Conservation (phyloP, 1,139 yeast genomes). For the Geotrichum candidum region DNA sequence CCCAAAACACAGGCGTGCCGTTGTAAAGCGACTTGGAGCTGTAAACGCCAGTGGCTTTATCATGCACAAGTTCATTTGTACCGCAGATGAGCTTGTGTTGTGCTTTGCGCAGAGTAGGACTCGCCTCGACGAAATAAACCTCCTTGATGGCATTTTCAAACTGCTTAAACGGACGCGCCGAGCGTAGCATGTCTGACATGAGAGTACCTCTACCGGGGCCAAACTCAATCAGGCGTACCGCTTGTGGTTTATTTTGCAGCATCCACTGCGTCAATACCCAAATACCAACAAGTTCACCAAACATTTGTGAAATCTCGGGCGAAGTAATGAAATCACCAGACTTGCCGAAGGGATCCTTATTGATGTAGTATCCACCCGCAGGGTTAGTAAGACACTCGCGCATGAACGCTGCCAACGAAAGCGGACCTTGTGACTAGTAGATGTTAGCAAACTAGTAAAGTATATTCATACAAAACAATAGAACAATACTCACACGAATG, state of each 20-base stretch:
- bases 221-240: slow-evolving; percentile 63
- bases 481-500: slow-evolving; percentile 9
- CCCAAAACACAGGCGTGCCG: slow-evolving; percentile 59
- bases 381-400: slow-evolving; percentile 80
- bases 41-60: slow-evolving; percentile 35
- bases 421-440: slow-evolving; percentile 60
- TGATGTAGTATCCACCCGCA: slow-evolving; percentile 70
- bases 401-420: slow-evolving; percentile 70
- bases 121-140: slow-evolving; percentile 65
- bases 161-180: slow-evolving; percentile 29
- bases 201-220: slow-evolving; percentile 87
- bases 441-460: no score
- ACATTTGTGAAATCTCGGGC: slow-evolving; percentile 82
- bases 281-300: slow-evolving; percentile 79
- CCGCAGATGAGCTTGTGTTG: slow-evolving; percentile 53
- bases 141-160: slow-evolving; percentile 32
- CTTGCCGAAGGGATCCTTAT: slow-evolving; percentile 64
- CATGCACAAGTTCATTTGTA: slow-evolving; percentile 24
- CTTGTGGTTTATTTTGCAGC: slow-evolving; percentile 47
- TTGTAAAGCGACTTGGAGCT: slow-evolving; percentile 38
- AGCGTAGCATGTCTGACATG: slow-evolving; percentile 55
- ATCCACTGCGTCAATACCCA: slow-evolving; percentile 59
- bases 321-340: slow-evolving; percentile 78
- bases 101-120: slow-evolving; percentile 53
- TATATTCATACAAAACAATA: not conserved